phyloP scores from a whole-genome alignment of 768 basidiomycete species.

The Macrolepiota fuliginosa region DNA sequence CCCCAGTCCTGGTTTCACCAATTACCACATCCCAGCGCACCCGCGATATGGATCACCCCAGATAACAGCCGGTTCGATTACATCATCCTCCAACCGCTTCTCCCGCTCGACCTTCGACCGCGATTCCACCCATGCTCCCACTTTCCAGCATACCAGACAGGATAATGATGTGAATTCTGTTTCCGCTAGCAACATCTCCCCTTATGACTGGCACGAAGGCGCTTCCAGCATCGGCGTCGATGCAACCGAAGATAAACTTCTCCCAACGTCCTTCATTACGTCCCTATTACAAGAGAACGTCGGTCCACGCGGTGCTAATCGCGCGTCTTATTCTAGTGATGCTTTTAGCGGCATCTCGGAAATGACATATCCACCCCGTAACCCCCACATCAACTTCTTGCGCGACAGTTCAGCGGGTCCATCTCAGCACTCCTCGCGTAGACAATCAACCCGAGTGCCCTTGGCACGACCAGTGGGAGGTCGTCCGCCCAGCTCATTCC shows the following conservation, averaged over 20 bases:
- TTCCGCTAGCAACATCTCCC: constrained; percentile 28
- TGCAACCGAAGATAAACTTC: constrained; percentile 52
- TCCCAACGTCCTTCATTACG: constrained; percentile 64
- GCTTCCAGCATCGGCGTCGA: constrained; percentile 56
- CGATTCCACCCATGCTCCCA: background rate
- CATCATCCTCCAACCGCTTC: background rate
- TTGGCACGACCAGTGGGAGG: constrained; percentile 5
- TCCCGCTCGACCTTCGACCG: constrained; percentile 8
- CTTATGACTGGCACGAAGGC: constrained; percentile 61
- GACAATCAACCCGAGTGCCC: constrained; percentile 1
- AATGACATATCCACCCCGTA: constrained; percentile 49
- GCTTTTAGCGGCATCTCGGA: constrained; percentile 52
- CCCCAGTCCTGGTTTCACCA: constrained; percentile 22
- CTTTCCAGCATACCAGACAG: background rate
- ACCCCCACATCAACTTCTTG: constrained; percentile 4
- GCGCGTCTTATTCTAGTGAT: constrained; percentile 34
- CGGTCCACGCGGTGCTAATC: constrained; percentile 24
- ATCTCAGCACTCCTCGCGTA: background rate
- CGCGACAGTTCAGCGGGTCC: constrained; percentile 2
- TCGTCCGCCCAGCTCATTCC: background rate
- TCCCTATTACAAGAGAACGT: constrained; percentile 47
- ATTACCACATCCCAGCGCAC: constrained; percentile 20
- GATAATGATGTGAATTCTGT: background rate
- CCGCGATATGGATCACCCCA: background rate
- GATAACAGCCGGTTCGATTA: background rate